Percentiles rank a stretch among this genome's conserved stretches.
Conservation (phyloP, 73 alveolate species). For the Symbiodinium natans region DNA sequence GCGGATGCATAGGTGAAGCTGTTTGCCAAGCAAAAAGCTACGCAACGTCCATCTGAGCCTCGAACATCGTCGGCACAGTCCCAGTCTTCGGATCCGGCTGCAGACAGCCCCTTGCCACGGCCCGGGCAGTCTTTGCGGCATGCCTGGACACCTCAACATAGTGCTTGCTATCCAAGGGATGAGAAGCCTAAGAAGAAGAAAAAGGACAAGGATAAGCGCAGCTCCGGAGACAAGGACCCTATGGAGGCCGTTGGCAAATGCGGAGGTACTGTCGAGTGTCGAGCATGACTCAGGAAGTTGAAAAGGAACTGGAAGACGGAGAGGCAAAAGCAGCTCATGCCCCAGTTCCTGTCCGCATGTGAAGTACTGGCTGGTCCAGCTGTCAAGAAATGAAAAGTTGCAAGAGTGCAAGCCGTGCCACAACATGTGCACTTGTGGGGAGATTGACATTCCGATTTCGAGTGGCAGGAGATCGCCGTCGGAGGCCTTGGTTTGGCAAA, state of each 20-base stretch:
- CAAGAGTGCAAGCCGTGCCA: too few relatives aligned
- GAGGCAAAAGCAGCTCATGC: neutral
- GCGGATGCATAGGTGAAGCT: too few relatives aligned
- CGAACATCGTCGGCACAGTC: conserved; percentile 2
- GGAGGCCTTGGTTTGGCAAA: neutral
- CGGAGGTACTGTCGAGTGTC: neutral
- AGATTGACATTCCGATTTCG: too few relatives aligned
- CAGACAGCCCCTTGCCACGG: neutral
- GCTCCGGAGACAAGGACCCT: neutral
- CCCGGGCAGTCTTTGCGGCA: too few relatives aligned
- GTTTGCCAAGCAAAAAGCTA: neutral
- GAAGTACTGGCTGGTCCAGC: too few relatives aligned
- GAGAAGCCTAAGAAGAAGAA: neutral
- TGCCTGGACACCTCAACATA: too few relatives aligned
- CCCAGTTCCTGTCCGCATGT: too few relatives aligned
- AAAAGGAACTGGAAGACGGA: neutral
- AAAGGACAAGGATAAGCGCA: neutral
- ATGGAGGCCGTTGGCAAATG: neutral
- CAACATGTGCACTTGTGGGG: too few relatives aligned
- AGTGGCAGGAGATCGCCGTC: neutral
- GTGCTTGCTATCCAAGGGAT: too few relatives aligned
- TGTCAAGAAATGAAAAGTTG: too few relatives aligned
- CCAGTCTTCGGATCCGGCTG: neutral
- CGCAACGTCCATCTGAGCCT: neutral
- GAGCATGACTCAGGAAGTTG: neutral